These are phyloP conservation scores for Saccharomycopsis synnaedendra DNA, from an alignment of 805 yeast genomes.

Conservation along the genomic window DNA sequence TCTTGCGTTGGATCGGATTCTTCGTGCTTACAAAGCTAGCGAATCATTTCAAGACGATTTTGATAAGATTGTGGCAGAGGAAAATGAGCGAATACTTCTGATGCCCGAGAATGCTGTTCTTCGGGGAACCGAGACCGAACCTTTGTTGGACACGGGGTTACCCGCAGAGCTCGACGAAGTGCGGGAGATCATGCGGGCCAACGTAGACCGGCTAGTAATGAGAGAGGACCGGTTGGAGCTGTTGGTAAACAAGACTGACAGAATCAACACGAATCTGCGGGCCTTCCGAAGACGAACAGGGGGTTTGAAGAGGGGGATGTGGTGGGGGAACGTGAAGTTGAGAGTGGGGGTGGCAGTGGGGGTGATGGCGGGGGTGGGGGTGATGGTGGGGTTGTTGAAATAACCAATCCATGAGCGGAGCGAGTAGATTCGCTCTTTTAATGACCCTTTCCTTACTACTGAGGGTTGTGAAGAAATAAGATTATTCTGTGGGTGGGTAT, in stretches of 20 bases:
- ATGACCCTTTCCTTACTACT: too few relatives aligned
- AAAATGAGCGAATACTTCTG: neutral
- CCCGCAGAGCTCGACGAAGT: slow-evolving; percentile 49
- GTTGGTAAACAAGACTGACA: slow-evolving; percentile 63
- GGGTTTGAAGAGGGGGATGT: slow-evolving; percentile 43
- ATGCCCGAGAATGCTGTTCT: neutral
- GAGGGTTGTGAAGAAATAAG: too few relatives aligned
- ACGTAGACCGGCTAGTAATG: slow-evolving; percentile 53
- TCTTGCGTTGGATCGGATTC: slow-evolving; percentile 36
- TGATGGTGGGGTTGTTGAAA: too few relatives aligned
- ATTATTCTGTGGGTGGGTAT: too few relatives aligned
- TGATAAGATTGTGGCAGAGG: neutral
- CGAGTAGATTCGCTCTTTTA: too few relatives aligned
- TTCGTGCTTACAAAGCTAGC: slow-evolving; percentile 31
- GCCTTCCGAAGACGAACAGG: slow-evolving; percentile 55
- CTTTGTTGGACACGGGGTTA: neutral
- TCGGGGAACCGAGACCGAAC: neutral
- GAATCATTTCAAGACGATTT: neutral
- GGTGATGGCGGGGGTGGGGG: neutral
- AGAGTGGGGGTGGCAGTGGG: slow-evolving; percentile 17
- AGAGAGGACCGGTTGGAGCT: slow-evolving; percentile 59
- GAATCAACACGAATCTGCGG: slow-evolving; percentile 47
- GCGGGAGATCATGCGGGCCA: slow-evolving; percentile 57
- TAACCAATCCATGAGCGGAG: too few relatives aligned
- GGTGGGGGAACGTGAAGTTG: slow-evolving; percentile 43